Conservation (phyloP, 164 flowering plant genomes). For the Aristolochia contorta region DNA sequence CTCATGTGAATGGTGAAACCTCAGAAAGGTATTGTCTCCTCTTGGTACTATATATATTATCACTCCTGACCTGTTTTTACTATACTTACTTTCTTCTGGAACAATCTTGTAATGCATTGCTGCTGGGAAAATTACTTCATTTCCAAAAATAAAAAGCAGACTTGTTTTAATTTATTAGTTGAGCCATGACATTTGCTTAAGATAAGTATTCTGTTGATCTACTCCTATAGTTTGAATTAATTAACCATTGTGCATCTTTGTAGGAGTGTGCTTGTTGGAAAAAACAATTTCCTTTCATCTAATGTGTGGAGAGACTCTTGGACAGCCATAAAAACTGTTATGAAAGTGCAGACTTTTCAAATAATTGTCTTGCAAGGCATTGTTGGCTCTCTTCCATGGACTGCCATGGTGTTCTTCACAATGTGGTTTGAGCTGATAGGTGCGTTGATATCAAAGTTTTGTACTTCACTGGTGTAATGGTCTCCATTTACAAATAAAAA, state of each 20-base stretch:
- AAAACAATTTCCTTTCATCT: slow-evolving; percentile 19
- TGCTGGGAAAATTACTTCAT: too few species aligned
- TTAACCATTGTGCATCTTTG: slow-evolving; percentile 8
- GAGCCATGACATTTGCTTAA: too few species aligned
- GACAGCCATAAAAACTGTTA: slow-evolving; percentile 74
- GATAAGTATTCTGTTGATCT: too few species aligned
- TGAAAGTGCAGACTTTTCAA: slow-evolving; percentile 72
- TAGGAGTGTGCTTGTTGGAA: slow-evolving; percentile 44
- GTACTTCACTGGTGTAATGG: not conserved
- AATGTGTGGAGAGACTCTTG: slow-evolving; percentile 68
- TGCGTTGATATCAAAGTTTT: slow-evolving; percentile 18
- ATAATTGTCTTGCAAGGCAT: slow-evolving; percentile 86
- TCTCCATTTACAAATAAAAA: too few species aligned
- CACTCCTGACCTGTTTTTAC: too few species aligned
- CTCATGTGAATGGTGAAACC: slow-evolving; percentile 8
- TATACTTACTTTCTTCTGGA: too few species aligned
- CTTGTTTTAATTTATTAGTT: too few species aligned
- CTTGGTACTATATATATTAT: not conserved
- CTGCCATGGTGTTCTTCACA: slow-evolving; percentile 93
- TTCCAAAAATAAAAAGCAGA: too few species aligned
- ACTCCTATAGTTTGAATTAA: not conserved
- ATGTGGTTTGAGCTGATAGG: slow-evolving; percentile 97
- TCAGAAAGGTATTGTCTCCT: slow-evolving; percentile 42
- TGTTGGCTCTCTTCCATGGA: slow-evolving; percentile 95
- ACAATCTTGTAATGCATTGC: too few species aligned